Base-by-base conservation (phyloP, 2,329 filamentous ascomycete species). In the Ceratocystis cacaofunesta region DNA sequence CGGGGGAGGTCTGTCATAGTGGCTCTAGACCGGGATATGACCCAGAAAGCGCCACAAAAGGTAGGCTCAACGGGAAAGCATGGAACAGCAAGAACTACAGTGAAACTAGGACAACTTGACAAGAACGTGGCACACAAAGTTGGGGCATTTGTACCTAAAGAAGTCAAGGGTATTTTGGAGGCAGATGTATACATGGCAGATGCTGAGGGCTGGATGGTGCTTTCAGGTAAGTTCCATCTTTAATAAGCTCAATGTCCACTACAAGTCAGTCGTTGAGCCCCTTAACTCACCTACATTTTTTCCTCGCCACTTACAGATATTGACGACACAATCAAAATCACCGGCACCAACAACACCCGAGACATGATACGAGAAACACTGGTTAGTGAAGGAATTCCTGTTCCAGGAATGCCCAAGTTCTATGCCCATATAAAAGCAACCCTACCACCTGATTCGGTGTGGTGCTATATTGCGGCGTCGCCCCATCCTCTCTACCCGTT, bases 401-500 rank as follows among this genome's bases (percentile, higher is more conserved):
- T 92, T 15, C 71, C 79, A 0, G 90, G 89, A 61, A 96, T 96
- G 90, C 89, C 91, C 0, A 85, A 89, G 70, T 80, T 96, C 0
- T 96, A 96, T 76, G 75, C 78, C 25, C 79, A 86, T 65, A 79
- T 95, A 10, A 78, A 85, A 57, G 73, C 75, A 5, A 70, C 79
- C 3, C 71, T 85, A 28, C 77, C 79, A 1, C 72, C 80, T 7
- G 78, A 80, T 7, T 87, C 90, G 1, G 83, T 90, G 0, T 96
- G 89, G 81, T 96, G 95, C 78, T 97, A 97, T 75, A 82, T 97
- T 60, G 95, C 90, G 0, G 92, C 92, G 0, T 95, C 91, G 0
- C 92, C 92, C 0, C 96, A 96, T 78, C 96, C 95, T 70, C 82
- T 97, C 8, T 96, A 96, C 72, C 88, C 89, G 0, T 94, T 96